These are phyloP conservation scores for Auriscalpium vulgare DNA, from an alignment of 768 basidiomycete genomes.

Conservation along the genomic window DNA sequence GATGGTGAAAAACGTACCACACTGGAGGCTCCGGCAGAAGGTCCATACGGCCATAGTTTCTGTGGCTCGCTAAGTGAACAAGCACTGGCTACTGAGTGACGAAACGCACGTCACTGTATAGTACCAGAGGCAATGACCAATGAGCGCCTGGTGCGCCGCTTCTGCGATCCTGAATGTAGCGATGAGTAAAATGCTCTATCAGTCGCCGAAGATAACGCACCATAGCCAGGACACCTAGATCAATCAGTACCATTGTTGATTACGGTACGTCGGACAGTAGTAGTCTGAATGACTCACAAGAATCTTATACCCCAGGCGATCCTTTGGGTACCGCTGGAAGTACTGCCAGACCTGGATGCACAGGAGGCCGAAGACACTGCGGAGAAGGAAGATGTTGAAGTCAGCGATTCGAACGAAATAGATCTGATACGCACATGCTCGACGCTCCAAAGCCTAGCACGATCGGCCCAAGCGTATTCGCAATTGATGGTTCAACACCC, in stretches of 20 bases:
- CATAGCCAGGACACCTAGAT: no score
- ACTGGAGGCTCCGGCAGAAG: slow-evolving; percentile 5
- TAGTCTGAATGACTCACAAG: slow-evolving; percentile 3
- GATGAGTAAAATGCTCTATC: neutral
- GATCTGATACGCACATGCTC: slow-evolving; percentile 5
- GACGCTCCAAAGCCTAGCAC: slow-evolving; percentile 13
- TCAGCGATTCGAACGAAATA: no score
- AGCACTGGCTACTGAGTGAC: no score
- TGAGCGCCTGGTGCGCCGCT: slow-evolving; percentile 8
- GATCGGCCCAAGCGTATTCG: slow-evolving; percentile 12
- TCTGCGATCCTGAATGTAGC: slow-evolving; percentile 7
- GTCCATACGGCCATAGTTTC: neutral
- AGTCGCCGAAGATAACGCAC: no score
- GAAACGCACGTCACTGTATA: slow-evolving; percentile 6
- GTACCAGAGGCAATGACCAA: slow-evolving; percentile 10
- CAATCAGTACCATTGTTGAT: no score
- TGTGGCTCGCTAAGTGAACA: no score
- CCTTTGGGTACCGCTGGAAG: slow-evolving; percentile 11
- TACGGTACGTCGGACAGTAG: no score
- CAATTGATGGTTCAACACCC: neutral
- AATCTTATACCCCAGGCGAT: slow-evolving; percentile 5
- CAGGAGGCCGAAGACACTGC: slow-evolving; percentile 12
- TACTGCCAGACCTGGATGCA: slow-evolving; percentile 13
- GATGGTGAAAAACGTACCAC: slow-evolving; percentile 6
- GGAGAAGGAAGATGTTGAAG: neutral